Percentiles rank a stretch among this genome's conserved stretches.
These are phyloP conservation scores for Vaccinium darrowii DNA, from an alignment of 148 eudicot species.

Conservation along the genomic window DNA sequence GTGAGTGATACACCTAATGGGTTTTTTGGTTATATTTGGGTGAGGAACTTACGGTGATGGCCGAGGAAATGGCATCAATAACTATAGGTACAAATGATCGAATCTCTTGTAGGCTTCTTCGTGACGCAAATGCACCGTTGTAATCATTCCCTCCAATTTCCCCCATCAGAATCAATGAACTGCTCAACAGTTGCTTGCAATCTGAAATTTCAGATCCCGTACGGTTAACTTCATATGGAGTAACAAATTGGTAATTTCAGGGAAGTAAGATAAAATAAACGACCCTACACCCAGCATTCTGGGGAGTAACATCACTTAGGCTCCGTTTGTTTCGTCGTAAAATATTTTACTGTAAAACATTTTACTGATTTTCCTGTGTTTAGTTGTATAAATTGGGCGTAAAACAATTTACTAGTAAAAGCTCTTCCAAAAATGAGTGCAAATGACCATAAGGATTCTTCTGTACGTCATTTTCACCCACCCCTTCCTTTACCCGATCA, in stretches of 20 bases:
- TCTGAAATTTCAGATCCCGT: constrained; percentile 16
- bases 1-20: too few species aligned
- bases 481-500: too few species aligned
- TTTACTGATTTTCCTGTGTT: too few species aligned
- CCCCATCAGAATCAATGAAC: constrained; percentile 34
- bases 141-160: constrained; percentile 47
- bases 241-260: not conserved
- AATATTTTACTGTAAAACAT: too few species aligned
- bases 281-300: not conserved
- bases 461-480: too few species aligned
- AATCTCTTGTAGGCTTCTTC: constrained; percentile 19
- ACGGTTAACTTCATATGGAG: too few species aligned
- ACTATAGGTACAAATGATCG: constrained; percentile 22
- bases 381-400: too few species aligned
- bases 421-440: too few species aligned
- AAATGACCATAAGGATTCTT: too few species aligned
- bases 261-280: not conserved
- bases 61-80: constrained; percentile 23
- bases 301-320: not conserved
- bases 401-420: too few species aligned
- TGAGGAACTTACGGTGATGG: constrained; percentile 22
- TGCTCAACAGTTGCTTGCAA: constrained; percentile 17
- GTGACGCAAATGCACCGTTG: constrained; percentile 17
- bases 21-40: too few species aligned
- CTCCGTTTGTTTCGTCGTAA: too few species aligned